Evolutionary conservation across 805 yeast genomes (phyloP).

Genomic region (Cyberlindnera japonica): DNA sequence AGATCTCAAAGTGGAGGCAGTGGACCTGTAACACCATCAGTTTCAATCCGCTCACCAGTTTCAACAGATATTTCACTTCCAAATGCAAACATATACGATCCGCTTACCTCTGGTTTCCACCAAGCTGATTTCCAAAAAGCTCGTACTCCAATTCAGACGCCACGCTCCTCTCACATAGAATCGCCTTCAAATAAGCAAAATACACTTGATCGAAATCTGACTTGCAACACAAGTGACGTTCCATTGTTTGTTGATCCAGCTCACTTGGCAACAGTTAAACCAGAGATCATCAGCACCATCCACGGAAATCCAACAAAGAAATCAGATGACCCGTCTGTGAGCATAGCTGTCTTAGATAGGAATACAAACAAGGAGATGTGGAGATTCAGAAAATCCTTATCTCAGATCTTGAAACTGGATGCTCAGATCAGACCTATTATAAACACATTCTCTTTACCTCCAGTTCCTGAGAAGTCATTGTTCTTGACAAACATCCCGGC

Average conservation of each 20-base stretch:
- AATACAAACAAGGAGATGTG: slow-evolving; percentile 66
- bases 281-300: slow-evolving; percentile 48
- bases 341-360: slow-evolving; percentile 62
- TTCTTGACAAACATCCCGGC: slow-evolving; percentile 58
- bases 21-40: slow-evolving; percentile 4
- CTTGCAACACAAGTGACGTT: slow-evolving; percentile 33
- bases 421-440: slow-evolving; percentile 50
- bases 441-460: slow-evolving; percentile 46
- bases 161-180: not conserved
- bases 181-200: not conserved
- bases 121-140: slow-evolving; percentile 14
- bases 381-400: slow-evolving; percentile 61
- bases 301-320: slow-evolving; percentile 37
- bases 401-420: slow-evolving; percentile 62
- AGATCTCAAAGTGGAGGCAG: not conserved
- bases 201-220: not conserved
- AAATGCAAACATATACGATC: slow-evolving; percentile 17
- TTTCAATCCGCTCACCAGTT: slow-evolving; percentile 4
- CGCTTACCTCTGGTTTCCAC: slow-evolving; percentile 13
- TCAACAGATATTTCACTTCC: slow-evolving; percentile 7
- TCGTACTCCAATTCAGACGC: slow-evolving; percentile 5
- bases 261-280: slow-evolving; percentile 48
- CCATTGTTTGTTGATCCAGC: slow-evolving; percentile 56
- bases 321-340: slow-evolving; percentile 54
- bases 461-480: slow-evolving; percentile 59